Evolutionary conservation across 2,329 filamentous ascomycete genomes (phyloP).

Genomic region (Aspergillus proliferans): DNA sequence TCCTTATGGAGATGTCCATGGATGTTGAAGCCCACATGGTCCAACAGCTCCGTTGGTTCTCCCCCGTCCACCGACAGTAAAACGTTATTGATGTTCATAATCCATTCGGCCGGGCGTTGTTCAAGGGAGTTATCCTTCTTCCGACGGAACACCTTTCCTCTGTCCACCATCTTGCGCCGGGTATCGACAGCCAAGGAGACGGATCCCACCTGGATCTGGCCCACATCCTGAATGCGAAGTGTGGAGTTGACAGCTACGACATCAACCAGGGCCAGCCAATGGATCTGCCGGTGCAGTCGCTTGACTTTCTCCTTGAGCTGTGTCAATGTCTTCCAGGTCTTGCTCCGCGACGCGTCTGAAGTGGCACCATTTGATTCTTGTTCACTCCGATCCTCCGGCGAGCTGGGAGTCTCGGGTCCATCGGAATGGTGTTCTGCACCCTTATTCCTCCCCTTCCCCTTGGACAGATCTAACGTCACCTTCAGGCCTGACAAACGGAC

Average conservation of each 20-base stretch:
- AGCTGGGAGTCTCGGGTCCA: conserved; percentile 15
- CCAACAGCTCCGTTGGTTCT: conserved; percentile 80
- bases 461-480: conserved; percentile 70
- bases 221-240: conserved; percentile 71
- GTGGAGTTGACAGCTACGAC: conserved; percentile 76
- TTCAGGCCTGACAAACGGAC: conserved; percentile 79
- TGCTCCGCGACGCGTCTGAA: conserved; percentile 45
- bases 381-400: conserved; percentile 18
- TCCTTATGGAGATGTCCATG: conserved; percentile 85
- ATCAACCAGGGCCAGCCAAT: conserved; percentile 85
- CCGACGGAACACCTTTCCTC: conserved; percentile 81
- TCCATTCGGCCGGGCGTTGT: conserved; percentile 86
- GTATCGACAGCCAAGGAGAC: conserved; percentile 87
- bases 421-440: conserved; percentile 12
- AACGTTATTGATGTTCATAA: conserved; percentile 75
- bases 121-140: conserved; percentile 58
- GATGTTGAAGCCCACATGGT: conserved; percentile 80
- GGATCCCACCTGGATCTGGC: conserved; percentile 75
- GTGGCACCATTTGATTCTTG: conserved; percentile 10
- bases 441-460: conserved; percentile 14
- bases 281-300: conserved; percentile 74
- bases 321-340: conserved; percentile 75
- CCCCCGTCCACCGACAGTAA: conserved; percentile 79
- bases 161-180: conserved; percentile 81
- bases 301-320: conserved; percentile 80